Evolutionary conservation across 2,329 filamentous ascomycete genomes (phyloP), one percentile per base, ranked within the genome.

Genomic region (Alternaria infectoria): DNA sequence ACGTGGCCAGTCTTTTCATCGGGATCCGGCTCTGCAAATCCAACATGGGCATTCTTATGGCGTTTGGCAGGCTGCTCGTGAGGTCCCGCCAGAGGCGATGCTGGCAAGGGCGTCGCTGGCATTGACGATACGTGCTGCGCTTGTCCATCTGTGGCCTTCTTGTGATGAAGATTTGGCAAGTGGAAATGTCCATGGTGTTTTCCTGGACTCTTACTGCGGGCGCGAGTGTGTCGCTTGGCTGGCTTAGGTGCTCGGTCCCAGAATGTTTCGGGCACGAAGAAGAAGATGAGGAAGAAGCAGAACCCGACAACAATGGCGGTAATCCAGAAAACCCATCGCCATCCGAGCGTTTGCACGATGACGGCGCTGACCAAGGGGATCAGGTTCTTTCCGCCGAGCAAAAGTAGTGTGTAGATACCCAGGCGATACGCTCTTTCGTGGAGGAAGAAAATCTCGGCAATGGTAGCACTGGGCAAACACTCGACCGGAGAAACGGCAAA

Each of bases 371-470:
- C 90, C 23, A 97, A 82, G 0, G 95, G 95, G 5, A 97, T 86
- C 66, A 98, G 77, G 71, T 97, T 98, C 84, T 97, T 97, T 54
- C 94, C 93, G 13, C 94, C 92, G 0, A 98, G 86, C 12, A 98
- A 85, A 6, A 98, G 83, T 19, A 98, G 81, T 0, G 94, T 97
- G 76, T 98, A 98, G 23, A 98, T 93, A 10, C 96, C 96, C 47
- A 98, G 89, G 5, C 95, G 90, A 77, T 94, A 98, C 0, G 95
- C 95, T 64, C 95, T 87, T 81, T 98, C 95, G 73, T 98, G 95
- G 19, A 98, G 84, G 75, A 97, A 97, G 83, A 94, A 98, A 64
- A 98, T 97, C 79, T 98, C 95, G 4, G 94, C 93, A 73, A 98
- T 95, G 0, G 93, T 97, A 15, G 95, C 94, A 5, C 93, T 97